A percentile compares a stretch with the other conserved stretches of the same genome.
These are phyloP conservation scores for Pleurotus sapidus DNA, from an alignment of 768 basidiomycete species.

Conservation along the genomic window DNA sequence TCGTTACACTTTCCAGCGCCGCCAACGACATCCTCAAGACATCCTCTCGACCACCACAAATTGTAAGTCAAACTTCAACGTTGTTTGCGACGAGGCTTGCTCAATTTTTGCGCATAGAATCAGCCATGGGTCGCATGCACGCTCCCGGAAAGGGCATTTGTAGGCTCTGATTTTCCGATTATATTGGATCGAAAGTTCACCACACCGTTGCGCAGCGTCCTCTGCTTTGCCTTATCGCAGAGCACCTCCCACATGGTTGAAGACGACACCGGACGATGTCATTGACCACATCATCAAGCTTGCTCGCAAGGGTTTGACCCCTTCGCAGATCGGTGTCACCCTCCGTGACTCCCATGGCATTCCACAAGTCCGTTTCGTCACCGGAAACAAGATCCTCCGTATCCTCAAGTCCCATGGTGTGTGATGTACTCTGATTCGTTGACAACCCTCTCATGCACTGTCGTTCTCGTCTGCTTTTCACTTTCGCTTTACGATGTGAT, in stretches of 20 bases:
- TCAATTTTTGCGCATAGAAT: constrained; percentile 27
- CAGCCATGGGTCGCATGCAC: constrained; percentile 95
- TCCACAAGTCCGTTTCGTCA: constrained; percentile 97
- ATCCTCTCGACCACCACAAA: constrained; percentile 18
- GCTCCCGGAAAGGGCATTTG: constrained; percentile 99
- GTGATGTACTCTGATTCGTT: constrained; percentile 22
- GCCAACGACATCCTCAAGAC: constrained; percentile 44
- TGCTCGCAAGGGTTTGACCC: constrained; percentile 95
- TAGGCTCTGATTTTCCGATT: constrained; percentile 36
- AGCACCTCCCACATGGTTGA: constrained; percentile 93
- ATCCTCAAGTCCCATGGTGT: constrained; percentile 93
- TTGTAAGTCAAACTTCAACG: constrained; percentile 17
- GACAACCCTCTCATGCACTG: constrained; percentile 13
- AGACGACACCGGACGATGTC: constrained; percentile 93
- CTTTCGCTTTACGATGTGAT: neutral
- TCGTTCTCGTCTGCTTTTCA: constrained; percentile 9
- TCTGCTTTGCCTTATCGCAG: constrained; percentile 98
- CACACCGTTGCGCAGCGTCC: constrained; percentile 48
- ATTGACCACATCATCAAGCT: constrained; percentile 96
- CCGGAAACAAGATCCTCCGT: constrained; percentile 99
- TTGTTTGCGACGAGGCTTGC: constrained; percentile 5
- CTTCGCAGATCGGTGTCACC: constrained; percentile 97
- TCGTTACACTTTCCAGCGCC: constrained; percentile 15
- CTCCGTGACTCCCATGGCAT: constrained; percentile 98
- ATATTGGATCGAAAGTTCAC: no score